Percentiles rank a stretch among this genome's conserved stretches.
Evolutionary conservation across 257 asterid genomes (phyloP).

Genomic region (Solanum sejunctum): DNA sequence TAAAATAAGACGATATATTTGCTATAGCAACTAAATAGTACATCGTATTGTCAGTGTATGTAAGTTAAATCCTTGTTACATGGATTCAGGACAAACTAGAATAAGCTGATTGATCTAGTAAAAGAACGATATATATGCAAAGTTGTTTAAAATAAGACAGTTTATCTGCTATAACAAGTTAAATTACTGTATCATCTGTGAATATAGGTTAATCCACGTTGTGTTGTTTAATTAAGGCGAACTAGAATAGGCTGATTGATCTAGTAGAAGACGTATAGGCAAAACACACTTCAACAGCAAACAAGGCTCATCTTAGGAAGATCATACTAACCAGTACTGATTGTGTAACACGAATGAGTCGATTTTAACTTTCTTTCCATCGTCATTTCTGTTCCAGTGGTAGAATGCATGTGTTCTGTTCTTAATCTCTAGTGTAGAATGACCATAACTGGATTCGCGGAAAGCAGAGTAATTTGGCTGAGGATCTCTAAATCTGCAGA

Average conservation of each 20-base stretch:
- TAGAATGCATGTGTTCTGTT: conserved; percentile 75
- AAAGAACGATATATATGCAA: not conserved
- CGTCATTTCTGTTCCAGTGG: conserved; percentile 90
- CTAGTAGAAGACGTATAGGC: too few species aligned
- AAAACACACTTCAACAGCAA: not conserved
- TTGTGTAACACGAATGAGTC: conserved; percentile 62
- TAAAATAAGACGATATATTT: not conserved
- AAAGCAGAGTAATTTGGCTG: conserved; percentile 91
- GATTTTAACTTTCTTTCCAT: conserved; percentile 61
- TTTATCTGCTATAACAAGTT: not conserved
- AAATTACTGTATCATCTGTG: not conserved
- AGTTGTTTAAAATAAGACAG: not conserved
- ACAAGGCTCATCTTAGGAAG: not conserved
- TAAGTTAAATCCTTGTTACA: too few species aligned
- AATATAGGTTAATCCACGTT: not conserved
- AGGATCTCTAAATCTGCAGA: conserved; percentile 70
- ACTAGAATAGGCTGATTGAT: not conserved
- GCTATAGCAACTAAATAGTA: not conserved
- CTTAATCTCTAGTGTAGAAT: conserved; percentile 73
- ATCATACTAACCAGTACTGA: conserved; percentile 63
- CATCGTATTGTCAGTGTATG: not conserved
- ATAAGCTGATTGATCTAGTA: not conserved
- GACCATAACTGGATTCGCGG: conserved; percentile 95
- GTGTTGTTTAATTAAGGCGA: not conserved
- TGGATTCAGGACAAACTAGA: too few species aligned